These are phyloP conservation scores for Trichothecium sympodiale DNA, from an alignment of 2,329 filamentous ascomycete species.

Conservation along the genomic window DNA sequence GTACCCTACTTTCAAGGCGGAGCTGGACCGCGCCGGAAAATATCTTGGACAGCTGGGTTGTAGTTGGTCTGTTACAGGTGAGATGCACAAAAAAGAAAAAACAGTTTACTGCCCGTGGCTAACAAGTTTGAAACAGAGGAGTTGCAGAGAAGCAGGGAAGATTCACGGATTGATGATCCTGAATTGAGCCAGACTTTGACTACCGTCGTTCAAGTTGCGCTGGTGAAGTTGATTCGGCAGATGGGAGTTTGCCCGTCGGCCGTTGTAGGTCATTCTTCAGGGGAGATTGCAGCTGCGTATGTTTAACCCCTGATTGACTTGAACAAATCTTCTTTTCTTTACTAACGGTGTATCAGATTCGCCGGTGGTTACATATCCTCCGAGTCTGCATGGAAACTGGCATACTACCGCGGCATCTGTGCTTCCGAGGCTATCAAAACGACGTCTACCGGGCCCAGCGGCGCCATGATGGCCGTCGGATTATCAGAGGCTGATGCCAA, in stretches of 20 bases:
- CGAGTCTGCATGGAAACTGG: slow-evolving; percentile 4
- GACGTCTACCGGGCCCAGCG: slow-evolving; percentile 12
- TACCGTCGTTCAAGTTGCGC: slow-evolving; percentile 25
- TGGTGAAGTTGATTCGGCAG: slow-evolving; percentile 23
- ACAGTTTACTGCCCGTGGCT: not conserved
- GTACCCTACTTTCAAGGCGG: not conserved
- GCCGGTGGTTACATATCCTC: slow-evolving; percentile 13
- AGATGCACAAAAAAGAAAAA: slow-evolving; percentile 1
- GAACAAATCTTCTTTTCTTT: no score
- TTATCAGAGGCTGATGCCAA: not conserved
- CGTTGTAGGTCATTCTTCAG: slow-evolving; percentile 27
- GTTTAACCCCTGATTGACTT: slow-evolving; percentile 15
- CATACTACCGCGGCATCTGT: slow-evolving; percentile 4
- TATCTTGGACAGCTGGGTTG: slow-evolving; percentile 8
- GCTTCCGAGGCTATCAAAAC: slow-evolving; percentile 5
- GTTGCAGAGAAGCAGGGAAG: not conserved
- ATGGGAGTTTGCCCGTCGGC: slow-evolving; percentile 17
- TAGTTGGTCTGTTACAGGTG: slow-evolving; percentile 5
- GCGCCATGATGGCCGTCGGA: slow-evolving; percentile 46
- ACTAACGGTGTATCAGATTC: no score
- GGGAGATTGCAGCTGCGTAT: slow-evolving; percentile 30
- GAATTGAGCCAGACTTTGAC: slow-evolving; percentile 18
- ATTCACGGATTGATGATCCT: slow-evolving; percentile 3
- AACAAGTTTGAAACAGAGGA: not conserved
- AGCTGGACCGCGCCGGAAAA: slow-evolving; percentile 18